A percentile compares a stretch with the other conserved stretches of the same genome.
These are phyloP conservation scores for Metschnikowia kofuensis DNA, from an alignment of 805 yeast species.

Conservation along the genomic window DNA sequence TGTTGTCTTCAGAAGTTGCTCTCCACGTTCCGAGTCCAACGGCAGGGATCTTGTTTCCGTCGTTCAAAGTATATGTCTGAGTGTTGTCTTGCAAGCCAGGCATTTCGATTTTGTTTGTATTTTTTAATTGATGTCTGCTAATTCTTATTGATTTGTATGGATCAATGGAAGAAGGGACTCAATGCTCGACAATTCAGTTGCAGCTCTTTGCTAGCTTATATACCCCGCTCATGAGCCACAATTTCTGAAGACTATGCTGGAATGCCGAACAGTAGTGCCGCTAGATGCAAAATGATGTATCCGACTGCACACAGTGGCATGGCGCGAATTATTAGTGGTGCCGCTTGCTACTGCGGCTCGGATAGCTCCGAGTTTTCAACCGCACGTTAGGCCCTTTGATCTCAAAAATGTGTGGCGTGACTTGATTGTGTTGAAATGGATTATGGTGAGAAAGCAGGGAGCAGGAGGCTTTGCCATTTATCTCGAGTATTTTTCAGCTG, in stretches of 20 bases:
- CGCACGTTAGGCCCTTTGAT: too few relatives aligned
- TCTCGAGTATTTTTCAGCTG: too few relatives aligned
- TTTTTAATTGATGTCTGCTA: too few relatives aligned
- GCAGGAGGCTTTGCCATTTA: too few relatives aligned
- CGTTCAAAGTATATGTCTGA: constrained; percentile 33
- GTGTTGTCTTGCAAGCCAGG: not conserved
- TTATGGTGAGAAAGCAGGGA: too few relatives aligned
- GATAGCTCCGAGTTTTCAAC: too few relatives aligned
- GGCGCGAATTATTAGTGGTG: too few relatives aligned
- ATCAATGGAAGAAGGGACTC: not conserved
- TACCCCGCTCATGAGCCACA: not conserved
- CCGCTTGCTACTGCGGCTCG: too few relatives aligned
- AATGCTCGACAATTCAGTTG: not conserved
- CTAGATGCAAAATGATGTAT: not conserved
- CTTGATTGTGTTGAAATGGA: too few relatives aligned
- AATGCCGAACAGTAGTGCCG: not conserved
- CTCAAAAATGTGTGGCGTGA: too few relatives aligned
- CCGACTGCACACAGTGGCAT: not conserved
- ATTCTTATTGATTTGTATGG: too few relatives aligned
- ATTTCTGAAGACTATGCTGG: not conserved
- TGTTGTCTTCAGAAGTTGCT: constrained; percentile 44
- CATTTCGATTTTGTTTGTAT: not conserved
- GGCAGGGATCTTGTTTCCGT: constrained; percentile 62
- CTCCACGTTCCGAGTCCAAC: constrained; percentile 76
- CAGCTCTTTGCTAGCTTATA: not conserved